phyloP scores from a whole-genome alignment of 176 grass and related monocot genomes.

The Triticum aestivum region DNA sequence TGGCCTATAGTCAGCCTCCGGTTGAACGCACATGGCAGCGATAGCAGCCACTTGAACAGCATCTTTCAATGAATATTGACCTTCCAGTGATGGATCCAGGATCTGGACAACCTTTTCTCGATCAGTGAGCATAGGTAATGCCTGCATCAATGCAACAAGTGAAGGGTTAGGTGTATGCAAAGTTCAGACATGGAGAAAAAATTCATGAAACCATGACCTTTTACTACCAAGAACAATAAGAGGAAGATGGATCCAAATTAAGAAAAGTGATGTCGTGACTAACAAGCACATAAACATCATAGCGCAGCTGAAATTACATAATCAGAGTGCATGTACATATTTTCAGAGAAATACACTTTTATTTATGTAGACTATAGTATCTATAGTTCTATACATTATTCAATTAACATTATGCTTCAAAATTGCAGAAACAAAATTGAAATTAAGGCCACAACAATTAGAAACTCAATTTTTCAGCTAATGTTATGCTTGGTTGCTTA shows the following conservation, averaged over 20 bases:
- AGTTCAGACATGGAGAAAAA: slow-evolving; percentile 17
- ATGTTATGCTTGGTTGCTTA: slow-evolving; percentile 54
- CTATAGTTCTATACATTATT: not conserved
- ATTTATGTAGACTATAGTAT: not conserved
- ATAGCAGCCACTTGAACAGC: slow-evolving; percentile 97
- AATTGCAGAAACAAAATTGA: slow-evolving; percentile 18
- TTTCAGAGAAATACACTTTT: not conserved
- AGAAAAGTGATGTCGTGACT: not conserved
- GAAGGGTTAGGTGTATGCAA: slow-evolving; percentile 19
- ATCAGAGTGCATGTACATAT: not conserved
- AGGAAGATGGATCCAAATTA: slow-evolving; percentile 26
- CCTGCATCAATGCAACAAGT: slow-evolving; percentile 48
- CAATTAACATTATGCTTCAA: slow-evolving; percentile 11
- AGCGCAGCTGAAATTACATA: not conserved
- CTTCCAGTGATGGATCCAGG: slow-evolving; percentile 91
- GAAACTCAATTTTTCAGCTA: not conserved
- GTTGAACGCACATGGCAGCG: slow-evolving; percentile 97
- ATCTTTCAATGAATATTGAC: slow-evolving; percentile 98
- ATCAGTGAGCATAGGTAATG: slow-evolving; percentile 84
- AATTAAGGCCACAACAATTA: slow-evolving; percentile 14
- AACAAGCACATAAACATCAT: not conserved
- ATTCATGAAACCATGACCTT: not conserved
- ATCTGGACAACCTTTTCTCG: slow-evolving; percentile 86
- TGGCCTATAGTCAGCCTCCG: slow-evolving; percentile 95
- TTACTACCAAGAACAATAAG: slow-evolving; percentile 11